Evolutionary conservation across 2,329 filamentous ascomycete species (phyloP).

Genomic region (Penicillium corylophilum): DNA sequence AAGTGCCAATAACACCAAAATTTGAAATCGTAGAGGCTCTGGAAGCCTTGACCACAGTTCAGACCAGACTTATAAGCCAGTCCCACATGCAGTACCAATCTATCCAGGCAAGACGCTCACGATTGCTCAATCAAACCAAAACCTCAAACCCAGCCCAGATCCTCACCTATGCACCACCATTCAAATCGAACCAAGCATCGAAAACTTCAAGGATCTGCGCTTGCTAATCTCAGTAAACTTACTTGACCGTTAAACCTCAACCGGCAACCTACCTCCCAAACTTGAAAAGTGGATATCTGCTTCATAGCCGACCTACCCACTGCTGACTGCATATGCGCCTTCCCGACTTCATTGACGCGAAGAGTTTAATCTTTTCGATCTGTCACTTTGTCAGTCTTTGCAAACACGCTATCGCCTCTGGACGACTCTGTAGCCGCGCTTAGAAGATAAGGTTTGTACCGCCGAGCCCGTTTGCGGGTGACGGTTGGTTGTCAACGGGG

Average conservation of each 20-base stretch:
- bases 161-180: not conserved
- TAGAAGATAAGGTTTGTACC: slow-evolving; percentile 4
- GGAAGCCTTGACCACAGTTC: not conserved
- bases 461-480: slow-evolving; percentile 10
- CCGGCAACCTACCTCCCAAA: slow-evolving; percentile 1
- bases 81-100: not conserved
- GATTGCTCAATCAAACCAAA: not conserved
- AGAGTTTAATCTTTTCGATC: slow-evolving; percentile 2
- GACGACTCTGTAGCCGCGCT: not conserved
- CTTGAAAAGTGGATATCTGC: not conserved
- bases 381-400: not conserved
- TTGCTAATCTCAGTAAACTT: not conserved
- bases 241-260: not conserved
- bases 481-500: not conserved
- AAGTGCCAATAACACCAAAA: too few species aligned
- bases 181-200: slow-evolving; percentile 14
- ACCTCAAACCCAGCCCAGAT: not conserved
- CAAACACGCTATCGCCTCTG: slow-evolving; percentile 1
- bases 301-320: not conserved
- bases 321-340: slow-evolving; percentile 5
- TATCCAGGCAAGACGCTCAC: not conserved
- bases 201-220: not conserved
- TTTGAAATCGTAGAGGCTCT: not conserved
- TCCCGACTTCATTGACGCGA: slow-evolving; percentile 1
- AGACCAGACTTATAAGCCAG: not conserved